A percentile compares a stretch with the other conserved stretches of the same genome.
phyloP scores from a whole-genome alignment of 495 filamentous ascomycete species.

The Glonium stellatum region DNA sequence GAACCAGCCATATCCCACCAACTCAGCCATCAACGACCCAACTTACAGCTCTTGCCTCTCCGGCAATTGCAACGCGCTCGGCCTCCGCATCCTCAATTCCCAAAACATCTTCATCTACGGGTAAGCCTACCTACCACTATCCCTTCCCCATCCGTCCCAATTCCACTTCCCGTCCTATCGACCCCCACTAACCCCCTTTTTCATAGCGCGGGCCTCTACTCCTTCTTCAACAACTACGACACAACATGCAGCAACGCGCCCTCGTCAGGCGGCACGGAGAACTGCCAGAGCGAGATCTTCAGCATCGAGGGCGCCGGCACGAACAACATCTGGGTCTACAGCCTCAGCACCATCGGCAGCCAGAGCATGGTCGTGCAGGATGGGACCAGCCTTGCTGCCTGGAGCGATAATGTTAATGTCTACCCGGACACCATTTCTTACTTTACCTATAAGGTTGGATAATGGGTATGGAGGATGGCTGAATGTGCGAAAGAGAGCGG shows the following conservation, averaged over 20 bases:
- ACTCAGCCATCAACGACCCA: conserved; percentile 68
- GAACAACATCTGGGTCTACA: conserved; percentile 60
- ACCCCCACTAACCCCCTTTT: too few relatives aligned
- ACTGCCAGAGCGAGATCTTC: conserved; percentile 81
- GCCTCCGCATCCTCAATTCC: conserved; percentile 56
- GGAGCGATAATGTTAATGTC: conserved; percentile 20
- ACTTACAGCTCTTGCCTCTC: conserved; percentile 55
- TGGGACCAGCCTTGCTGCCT: conserved; percentile 13
- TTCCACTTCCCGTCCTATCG: too few relatives aligned
- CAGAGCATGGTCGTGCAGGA: conserved; percentile 74
- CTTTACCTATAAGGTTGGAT: conserved; percentile 18
- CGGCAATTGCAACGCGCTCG: conserved; percentile 65
- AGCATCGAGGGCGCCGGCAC: conserved; percentile 53
- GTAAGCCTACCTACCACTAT: too few relatives aligned
- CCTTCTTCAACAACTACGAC: conserved; percentile 53
- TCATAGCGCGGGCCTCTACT: conserved; percentile 38
- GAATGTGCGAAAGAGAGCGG: too few relatives aligned
- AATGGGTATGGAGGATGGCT: neutral
- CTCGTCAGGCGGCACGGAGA: conserved; percentile 41
- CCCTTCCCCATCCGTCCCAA: too few relatives aligned
- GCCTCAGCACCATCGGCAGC: conserved; percentile 74
- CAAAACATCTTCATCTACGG: conserved; percentile 32
- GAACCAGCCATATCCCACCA: conserved; percentile 68
- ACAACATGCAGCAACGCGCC: conserved; percentile 58
- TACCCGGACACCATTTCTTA: conserved; percentile 24